Evolutionary conservation across 192 early-diverging fungal genomes (phyloP).

Genomic region (Coemansia sp.): DNA sequence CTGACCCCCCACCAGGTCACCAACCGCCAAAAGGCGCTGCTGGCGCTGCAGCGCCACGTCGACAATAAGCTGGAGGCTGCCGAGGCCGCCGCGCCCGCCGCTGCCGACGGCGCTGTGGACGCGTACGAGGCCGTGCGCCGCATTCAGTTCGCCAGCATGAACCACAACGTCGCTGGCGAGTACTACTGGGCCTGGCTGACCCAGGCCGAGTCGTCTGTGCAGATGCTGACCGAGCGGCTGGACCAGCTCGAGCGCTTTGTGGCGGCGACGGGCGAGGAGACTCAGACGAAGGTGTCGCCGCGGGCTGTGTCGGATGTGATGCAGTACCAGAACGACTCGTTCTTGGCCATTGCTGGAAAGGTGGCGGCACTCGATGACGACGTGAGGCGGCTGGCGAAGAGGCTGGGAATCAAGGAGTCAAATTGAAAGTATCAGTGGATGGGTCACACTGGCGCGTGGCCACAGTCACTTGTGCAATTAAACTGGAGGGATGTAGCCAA

Average conservation of each 20-base stretch:
- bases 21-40: slow-evolving; percentile 27
- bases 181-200: slow-evolving; percentile 49
- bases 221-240: slow-evolving; percentile 35
- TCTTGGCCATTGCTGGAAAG: slow-evolving; percentile 40
- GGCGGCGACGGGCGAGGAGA: background rate
- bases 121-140: slow-evolving; percentile 36
- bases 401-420: slow-evolving; percentile 19
- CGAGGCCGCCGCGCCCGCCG: background rate
- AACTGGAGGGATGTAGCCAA: background rate
- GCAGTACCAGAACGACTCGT: slow-evolving; percentile 46
- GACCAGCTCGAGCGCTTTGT: slow-evolving; percentile 46
- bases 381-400: slow-evolving; percentile 23
- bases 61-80: background rate
- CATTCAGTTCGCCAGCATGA: slow-evolving; percentile 40
- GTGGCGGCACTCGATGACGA: slow-evolving; percentile 45
- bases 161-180: slow-evolving; percentile 34
- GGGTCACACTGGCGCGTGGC: background rate
- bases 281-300: slow-evolving; percentile 5
- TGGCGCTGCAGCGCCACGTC: slow-evolving; percentile 12
- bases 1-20: slow-evolving; percentile 41
- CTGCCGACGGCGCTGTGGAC: background rate
- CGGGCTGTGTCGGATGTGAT: slow-evolving; percentile 35
- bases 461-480: background rate
- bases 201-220: slow-evolving; percentile 24
- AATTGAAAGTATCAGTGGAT: background rate